phyloP scores from a whole-genome alignment of 345 rosid species.

The Eucalyptus decipiens region DNA sequence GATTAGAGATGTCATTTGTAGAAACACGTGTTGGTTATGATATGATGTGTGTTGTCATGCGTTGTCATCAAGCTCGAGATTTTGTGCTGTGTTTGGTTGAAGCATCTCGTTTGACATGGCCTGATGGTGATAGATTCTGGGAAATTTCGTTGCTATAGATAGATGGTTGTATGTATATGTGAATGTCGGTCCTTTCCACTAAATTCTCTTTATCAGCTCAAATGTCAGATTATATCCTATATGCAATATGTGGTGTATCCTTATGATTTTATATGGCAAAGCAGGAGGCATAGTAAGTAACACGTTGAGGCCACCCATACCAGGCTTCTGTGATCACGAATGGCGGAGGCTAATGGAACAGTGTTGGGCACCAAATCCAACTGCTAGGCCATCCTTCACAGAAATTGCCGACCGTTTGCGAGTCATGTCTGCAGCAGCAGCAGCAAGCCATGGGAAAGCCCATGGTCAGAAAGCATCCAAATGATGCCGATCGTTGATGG shows the following conservation, averaged over 20 bases:
- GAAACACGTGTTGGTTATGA: background rate
- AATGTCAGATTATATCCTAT: background rate
- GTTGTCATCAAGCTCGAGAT: background rate
- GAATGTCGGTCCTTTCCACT: background rate
- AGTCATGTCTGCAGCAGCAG: constrained; percentile 28
- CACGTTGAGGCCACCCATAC: constrained; percentile 65
- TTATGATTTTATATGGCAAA: background rate
- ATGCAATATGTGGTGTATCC: background rate
- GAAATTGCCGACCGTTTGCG: constrained; percentile 59
- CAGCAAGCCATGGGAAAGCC: background rate
- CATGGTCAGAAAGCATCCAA: background rate
- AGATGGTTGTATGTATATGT: background rate
- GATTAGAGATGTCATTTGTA: background rate
- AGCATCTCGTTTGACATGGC: background rate
- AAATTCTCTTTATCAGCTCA: background rate
- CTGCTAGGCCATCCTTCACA: constrained; percentile 64
- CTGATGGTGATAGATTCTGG: background rate
- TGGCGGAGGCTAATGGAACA: constrained; percentile 82
- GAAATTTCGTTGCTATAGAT: background rate
- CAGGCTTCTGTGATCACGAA: constrained; percentile 52
- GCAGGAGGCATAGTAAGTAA: constrained; percentile 82
- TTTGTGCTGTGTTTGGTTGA: background rate
- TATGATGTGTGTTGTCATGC: background rate
- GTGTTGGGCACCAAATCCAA: constrained; percentile 75
- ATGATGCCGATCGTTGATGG: background rate